Evolutionary conservation across 805 yeast genomes (phyloP).

Genomic region (Hanseniaspora lindneri): DNA sequence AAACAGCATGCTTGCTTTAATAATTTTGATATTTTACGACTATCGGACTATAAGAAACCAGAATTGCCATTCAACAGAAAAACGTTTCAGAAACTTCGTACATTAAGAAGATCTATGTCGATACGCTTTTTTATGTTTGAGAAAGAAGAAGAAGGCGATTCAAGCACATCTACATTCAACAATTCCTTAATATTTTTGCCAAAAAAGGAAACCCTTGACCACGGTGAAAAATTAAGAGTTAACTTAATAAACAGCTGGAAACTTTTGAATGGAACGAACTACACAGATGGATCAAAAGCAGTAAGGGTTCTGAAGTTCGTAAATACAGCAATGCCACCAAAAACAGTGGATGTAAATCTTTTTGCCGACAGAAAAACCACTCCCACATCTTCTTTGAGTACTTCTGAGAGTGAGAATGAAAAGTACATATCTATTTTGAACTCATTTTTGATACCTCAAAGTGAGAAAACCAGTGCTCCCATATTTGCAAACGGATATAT

Average conservation of each 20-base stretch:
- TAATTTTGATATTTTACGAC: conserved; percentile 1
- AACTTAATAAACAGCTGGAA: not conserved
- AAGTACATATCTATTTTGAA: no score
- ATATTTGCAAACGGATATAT: not conserved
- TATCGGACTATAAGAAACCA: not conserved
- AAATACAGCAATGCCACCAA: no score
- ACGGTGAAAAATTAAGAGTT: not conserved
- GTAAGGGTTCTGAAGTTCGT: no score
- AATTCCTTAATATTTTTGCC: conserved; percentile 11
- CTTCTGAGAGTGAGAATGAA: no score
- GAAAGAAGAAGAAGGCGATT: not conserved
- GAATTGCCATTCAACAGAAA: not conserved
- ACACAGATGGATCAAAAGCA: no score
- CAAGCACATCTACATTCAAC: conserved; percentile 1
- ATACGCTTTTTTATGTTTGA: no score
- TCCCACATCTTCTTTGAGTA: no score
- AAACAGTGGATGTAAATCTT: no score
- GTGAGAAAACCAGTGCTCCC: not conserved
- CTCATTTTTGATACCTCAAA: not conserved
- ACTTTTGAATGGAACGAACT: not conserved
- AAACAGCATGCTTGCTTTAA: not conserved
- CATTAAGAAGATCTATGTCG: no score
- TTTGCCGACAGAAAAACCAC: no score
- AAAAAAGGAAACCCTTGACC: not conserved
- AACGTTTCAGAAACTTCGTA: no score